Conservation (phyloP, 768 basidiomycete species). For the Saitozyma sp. region DNA sequence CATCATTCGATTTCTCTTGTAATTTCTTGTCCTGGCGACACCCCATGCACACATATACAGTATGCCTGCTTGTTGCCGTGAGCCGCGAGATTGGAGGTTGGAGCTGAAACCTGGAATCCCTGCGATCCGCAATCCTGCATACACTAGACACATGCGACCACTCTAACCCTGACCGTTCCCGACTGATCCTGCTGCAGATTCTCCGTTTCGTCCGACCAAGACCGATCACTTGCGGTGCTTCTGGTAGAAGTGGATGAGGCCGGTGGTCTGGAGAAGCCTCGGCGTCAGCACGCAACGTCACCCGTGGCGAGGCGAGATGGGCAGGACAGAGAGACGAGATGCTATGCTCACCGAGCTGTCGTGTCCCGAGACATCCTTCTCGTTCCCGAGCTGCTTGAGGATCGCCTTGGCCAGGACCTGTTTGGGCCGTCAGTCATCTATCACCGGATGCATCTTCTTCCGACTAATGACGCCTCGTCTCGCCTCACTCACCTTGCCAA, state of each 20-base stretch:
- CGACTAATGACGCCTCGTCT: neutral
- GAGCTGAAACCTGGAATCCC: no score
- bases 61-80: no score
- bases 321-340: neutral
- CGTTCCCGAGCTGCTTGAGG: constrained; percentile 71
- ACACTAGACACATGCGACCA: no score
- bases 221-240: constrained; percentile 61
- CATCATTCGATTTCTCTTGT: no score
- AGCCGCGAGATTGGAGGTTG: no score
- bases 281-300: neutral
- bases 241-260: constrained; percentile 96
- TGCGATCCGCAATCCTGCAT: no score
- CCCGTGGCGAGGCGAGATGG: neutral
- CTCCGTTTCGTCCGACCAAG: no score
- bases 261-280: constrained; percentile 68
- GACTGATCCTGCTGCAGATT: no score
- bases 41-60: no score
- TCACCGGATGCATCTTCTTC: neutral
- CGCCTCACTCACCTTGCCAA: constrained; percentile 67
- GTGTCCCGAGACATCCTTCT: constrained; percentile 70
- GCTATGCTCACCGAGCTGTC: constrained; percentile 68
- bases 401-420: constrained; percentile 91
- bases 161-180: no score
- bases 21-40: no score
- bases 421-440: neutral